Percentiles rank a stretch among this genome's conserved stretches.
Conservation (phyloP, 2,329 filamentous ascomycete species). For the Fusarium cicatricum region DNA sequence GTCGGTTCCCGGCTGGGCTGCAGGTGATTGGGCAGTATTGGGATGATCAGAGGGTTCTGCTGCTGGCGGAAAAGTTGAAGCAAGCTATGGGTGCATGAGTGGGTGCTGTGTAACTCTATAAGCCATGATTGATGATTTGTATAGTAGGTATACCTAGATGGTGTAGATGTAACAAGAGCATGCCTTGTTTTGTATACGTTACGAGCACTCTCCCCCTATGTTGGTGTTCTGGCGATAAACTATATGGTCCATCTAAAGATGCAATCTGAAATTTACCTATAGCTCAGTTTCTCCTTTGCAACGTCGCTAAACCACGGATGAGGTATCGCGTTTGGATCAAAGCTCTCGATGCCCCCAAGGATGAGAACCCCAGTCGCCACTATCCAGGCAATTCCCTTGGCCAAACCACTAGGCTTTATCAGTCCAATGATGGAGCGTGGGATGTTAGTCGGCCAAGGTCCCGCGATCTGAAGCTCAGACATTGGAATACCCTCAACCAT, state of each 20-base stretch:
- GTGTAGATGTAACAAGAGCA: not conserved
- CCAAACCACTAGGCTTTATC: not conserved
- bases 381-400: not conserved
- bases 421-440: not conserved
- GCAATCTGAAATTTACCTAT: too few relatives aligned
- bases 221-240: not conserved
- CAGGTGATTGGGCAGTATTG: conserved; percentile 86
- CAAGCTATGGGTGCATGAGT: conserved; percentile 38
- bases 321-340: not conserved
- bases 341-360: not conserved
- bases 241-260: too few relatives aligned
- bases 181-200: too few relatives aligned
- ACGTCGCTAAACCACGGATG: not conserved
- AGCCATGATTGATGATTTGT: not conserved
- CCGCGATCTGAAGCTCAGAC: not conserved
- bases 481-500: not conserved
- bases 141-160: conserved; percentile 23
- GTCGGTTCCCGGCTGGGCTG: conserved; percentile 60
- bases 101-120: not conserved
- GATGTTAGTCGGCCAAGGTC: not conserved
- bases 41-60: conserved; percentile 72
- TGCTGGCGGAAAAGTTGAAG: conserved; percentile 60
- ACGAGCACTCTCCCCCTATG: not conserved
- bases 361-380: not conserved
- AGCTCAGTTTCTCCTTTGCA: not conserved